phyloP scores from a whole-genome alignment of 768 basidiomycete genomes.

The Lentinula edodes region DNA sequence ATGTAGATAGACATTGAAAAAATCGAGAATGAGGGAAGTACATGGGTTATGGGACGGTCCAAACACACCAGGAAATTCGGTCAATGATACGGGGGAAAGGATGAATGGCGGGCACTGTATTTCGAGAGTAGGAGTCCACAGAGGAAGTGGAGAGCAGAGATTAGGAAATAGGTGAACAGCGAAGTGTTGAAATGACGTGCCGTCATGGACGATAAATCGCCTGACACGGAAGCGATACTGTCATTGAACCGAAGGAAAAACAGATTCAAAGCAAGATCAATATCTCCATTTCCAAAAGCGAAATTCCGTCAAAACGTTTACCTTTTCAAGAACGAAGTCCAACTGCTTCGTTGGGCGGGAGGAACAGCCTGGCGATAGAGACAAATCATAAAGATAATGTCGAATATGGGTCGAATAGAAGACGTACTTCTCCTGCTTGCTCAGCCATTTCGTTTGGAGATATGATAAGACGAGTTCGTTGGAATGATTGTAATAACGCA shows the following conservation, averaged over 20 bases:
- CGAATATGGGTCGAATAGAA: slow-evolving; percentile 18
- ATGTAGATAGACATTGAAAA: background rate
- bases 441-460: slow-evolving; percentile 23
- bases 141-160: background rate
- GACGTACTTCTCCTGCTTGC: slow-evolving; percentile 36
- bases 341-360: slow-evolving; percentile 76
- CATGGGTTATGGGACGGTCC: too few relatives aligned
- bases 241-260: background rate
- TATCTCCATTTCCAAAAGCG: slow-evolving; percentile 3
- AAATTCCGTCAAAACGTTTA: slow-evolving; percentile 28
- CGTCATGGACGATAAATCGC: slow-evolving; percentile 80
- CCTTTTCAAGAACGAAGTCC: slow-evolving; percentile 91
- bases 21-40: slow-evolving; percentile 4
- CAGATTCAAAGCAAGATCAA: slow-evolving; percentile 5
- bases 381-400: slow-evolving; percentile 14
- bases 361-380: slow-evolving; percentile 66
- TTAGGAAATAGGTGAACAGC: background rate
- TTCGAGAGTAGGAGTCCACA: too few relatives aligned
- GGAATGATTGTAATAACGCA: background rate
- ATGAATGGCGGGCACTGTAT: slow-evolving; percentile 70
- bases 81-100: slow-evolving; percentile 83
- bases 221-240: slow-evolving; percentile 82
- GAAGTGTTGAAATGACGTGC: slow-evolving; percentile 25
- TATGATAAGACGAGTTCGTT: background rate
- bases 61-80: slow-evolving; percentile 79